Evolutionary conservation across 2,329 filamentous ascomycete genomes (phyloP), one percentile per base, ranked within the genome.

Genomic region (Aspergillus thermomutatus): DNA sequence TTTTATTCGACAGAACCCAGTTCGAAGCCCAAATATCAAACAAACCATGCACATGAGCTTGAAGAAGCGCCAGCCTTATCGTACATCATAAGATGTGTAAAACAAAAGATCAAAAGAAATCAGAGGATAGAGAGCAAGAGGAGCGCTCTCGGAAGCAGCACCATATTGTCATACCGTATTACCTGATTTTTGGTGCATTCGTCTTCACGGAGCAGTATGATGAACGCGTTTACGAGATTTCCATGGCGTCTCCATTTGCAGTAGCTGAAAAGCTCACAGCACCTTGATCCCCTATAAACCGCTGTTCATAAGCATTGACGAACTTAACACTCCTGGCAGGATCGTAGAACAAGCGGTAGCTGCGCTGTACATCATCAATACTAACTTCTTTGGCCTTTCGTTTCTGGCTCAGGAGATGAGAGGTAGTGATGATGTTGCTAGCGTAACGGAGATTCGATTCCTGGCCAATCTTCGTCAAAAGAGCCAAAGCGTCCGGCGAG

Each of bases 391-490:
- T 91, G 17, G 89, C 88, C 69, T 87, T 89, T 63, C 92, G 86
- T 83, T 97, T 97, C 68, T 90, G 87, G 60, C 86, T 87, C 50
- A 97, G 83, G 47, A 99, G 83, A 74, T 96, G 89, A 4, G 91
- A 94, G 1, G 94, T 97, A 23, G 90, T 96, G 76, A 99, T 97
- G 55, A 99, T 87, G 73, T 99, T 97, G 79, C 91, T 95, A n/a
- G 92, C 93, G 72, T 99, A 99, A 65, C 94, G 84, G 51, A 99
- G 82, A 25, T 93, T 93, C 1, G 92, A 88, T 75, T 99, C 94
- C 69, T 92, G 85, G 28, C 92, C 94, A 67, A 97, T 96, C 81
- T 97, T 97, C 60, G 94, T 96, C 40, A 99, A 84, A 14, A 99
- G 83, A 1, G 92, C 92, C 11, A 99, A 83, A 0, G 94, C 93